Percentiles rank a stretch among this genome's conserved stretches.
Evolutionary conservation across 345 rosid genomes (phyloP).

Genomic region (Salix suchowensis): DNA sequence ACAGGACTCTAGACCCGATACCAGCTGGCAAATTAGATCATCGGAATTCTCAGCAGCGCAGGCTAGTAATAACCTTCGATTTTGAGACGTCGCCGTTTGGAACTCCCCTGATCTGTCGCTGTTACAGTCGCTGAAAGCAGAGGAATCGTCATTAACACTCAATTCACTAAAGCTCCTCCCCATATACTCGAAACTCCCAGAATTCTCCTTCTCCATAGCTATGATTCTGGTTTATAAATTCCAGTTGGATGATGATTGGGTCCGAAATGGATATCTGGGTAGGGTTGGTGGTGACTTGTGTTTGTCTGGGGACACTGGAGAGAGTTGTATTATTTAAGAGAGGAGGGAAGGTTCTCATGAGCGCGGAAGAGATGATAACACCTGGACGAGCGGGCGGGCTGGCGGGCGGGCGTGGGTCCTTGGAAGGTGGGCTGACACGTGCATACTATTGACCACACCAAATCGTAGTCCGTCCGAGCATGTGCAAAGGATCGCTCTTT

Average conservation of each 20-base stretch:
- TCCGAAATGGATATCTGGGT: neutral
- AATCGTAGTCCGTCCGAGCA: constrained; percentile 22
- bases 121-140: constrained; percentile 89
- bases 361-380: neutral
- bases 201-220: constrained; percentile 41
- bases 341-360: neutral
- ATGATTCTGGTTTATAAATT: neutral
- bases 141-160: constrained; percentile 42
- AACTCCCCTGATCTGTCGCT: constrained; percentile 98
- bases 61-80: constrained; percentile 57
- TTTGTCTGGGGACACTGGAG: neutral
- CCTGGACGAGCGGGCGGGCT: constrained; percentile 24
- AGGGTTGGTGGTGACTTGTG: neutral
- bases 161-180: constrained; percentile 39
- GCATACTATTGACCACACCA: constrained; percentile 15
- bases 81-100: constrained; percentile 53
- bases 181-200: constrained; percentile 36
- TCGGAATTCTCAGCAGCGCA: constrained; percentile 41
- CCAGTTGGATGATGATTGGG: neutral
- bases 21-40: constrained; percentile 68
- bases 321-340: neutral
- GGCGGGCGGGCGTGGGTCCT: constrained; percentile 18
- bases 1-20: constrained; percentile 59
- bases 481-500: constrained; percentile 40
- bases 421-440: constrained; percentile 34